A percentile compares a stretch with the other conserved stretches of the same genome.
These are phyloP conservation scores for Blastobotrys raffinosifermentans DNA, from an alignment of 1,139 yeast genomes.

Conservation along the genomic window DNA sequence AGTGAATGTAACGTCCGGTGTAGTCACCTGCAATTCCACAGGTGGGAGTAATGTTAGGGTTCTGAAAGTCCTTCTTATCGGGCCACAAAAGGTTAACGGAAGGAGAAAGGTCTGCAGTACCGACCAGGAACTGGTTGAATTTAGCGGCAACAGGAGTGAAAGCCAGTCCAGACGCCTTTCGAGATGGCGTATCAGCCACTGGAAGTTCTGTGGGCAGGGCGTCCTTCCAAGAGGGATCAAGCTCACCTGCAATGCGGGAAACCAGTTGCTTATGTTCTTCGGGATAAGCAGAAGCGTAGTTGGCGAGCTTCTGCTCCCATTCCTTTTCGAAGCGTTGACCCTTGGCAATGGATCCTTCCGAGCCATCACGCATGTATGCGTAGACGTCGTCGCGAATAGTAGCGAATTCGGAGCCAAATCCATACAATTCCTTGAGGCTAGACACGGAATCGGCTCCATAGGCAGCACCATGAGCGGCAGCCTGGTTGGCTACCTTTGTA, in stretches of 20 bases:
- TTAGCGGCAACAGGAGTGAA: background rate
- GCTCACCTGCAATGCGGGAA: constrained; percentile 63
- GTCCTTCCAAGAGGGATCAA: constrained; percentile 57
- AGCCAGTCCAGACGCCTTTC: constrained; percentile 68
- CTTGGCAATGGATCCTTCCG: no score
- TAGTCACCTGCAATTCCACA: no score
- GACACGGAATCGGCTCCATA: constrained; percentile 77
- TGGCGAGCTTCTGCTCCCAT: constrained; percentile 56
- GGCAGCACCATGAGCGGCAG: constrained; percentile 44
- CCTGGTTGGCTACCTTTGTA: constrained; percentile 28
- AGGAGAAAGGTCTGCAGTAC: constrained; percentile 90
- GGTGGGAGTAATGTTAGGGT: constrained; percentile 64
- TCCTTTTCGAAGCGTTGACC: constrained; percentile 54
- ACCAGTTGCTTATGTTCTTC: constrained; percentile 62
- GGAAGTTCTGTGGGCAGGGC: constrained; percentile 58
- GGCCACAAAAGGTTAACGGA: constrained; percentile 88
- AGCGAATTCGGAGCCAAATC: background rate
- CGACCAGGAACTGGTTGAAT: constrained; percentile 62
- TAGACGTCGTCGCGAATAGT: constrained; percentile 43
- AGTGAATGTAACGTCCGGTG: constrained; percentile 37
- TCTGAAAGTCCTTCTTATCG: constrained; percentile 67
- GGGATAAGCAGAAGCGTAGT: constrained; percentile 61
- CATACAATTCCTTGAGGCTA: no score
- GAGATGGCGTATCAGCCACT: no score
- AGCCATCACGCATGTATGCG: constrained; percentile 45